Evolutionary conservation across 2,329 filamentous ascomycete genomes (phyloP).

Genomic region (Pseudocercospora fijiensis): DNA sequence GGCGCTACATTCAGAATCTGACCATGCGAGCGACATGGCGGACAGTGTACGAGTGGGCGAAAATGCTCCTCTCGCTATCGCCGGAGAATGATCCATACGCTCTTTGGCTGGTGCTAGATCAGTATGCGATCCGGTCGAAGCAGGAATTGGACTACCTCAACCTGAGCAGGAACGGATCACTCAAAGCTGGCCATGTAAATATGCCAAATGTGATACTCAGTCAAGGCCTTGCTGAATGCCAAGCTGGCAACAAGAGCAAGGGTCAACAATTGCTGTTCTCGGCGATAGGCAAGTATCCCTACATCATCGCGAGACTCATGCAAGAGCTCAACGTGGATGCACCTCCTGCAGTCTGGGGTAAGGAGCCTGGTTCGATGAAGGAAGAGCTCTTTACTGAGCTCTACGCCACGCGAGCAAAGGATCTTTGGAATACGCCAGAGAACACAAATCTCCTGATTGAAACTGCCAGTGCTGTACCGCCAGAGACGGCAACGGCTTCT

Average conservation of each 20-base stretch:
- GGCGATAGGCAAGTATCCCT: constrained; percentile 74
- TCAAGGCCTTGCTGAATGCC: constrained; percentile 71
- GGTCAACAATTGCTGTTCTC: constrained; percentile 64
- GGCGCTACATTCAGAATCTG: constrained; percentile 82
- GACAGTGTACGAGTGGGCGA: constrained; percentile 91
- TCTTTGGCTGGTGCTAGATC: constrained; percentile 76
- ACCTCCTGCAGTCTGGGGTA: constrained; percentile 80
- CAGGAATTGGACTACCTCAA: constrained; percentile 75
- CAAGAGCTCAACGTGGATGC: constrained; percentile 74
- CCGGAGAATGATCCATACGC: constrained; percentile 76
- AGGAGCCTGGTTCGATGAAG: constrained; percentile 62
- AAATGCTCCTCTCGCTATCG: constrained; percentile 74
- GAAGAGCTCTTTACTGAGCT: constrained; percentile 71
- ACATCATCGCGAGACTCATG: constrained; percentile 79
- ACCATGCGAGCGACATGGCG: constrained; percentile 89
- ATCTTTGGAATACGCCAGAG: constrained; percentile 81
- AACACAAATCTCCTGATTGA: constrained; percentile 67
- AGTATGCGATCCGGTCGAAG: constrained; percentile 76
- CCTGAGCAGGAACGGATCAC: constrained; percentile 58
- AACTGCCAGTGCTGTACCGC: constrained; percentile 57
- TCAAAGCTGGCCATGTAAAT: constrained; percentile 49
- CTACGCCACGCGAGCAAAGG: constrained; percentile 73
- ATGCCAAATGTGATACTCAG: constrained; percentile 74
- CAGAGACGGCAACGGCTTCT: constrained; percentile 46
- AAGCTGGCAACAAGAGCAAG: constrained; percentile 64